A percentile compares a stretch with the other conserved stretches of the same genome.
These are phyloP conservation scores for Lactarius psammicola DNA, from an alignment of 768 basidiomycete genomes.

Conservation along the genomic window DNA sequence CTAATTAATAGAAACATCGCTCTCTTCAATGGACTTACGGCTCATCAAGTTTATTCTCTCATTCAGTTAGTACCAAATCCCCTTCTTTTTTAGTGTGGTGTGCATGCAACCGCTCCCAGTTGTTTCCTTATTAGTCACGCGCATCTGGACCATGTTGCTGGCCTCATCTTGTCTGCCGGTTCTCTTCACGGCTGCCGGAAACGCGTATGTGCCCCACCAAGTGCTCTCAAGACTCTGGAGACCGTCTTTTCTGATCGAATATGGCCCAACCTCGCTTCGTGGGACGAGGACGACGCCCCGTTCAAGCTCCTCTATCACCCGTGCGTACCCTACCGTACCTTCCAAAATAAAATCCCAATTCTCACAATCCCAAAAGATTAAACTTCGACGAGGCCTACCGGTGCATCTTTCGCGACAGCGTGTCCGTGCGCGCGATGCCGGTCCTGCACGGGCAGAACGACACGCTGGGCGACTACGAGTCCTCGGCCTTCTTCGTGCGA, in stretches of 20 bases:
- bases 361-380: constrained; percentile 40
- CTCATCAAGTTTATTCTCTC: constrained; percentile 52
- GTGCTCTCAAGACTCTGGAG: constrained; percentile 67
- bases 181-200: constrained; percentile 62
- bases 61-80: constrained; percentile 41
- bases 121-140: constrained; percentile 86
- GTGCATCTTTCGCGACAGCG: constrained; percentile 44
- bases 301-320: constrained; percentile 60
- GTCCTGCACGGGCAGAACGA: constrained; percentile 68
- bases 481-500: constrained; percentile 83
- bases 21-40: constrained; percentile 49
- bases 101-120: constrained; percentile 39
- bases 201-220: constrained; percentile 57
- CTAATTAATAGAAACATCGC: constrained; percentile 56
- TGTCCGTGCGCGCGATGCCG: constrained; percentile 66
- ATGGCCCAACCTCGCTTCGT: constrained; percentile 85
- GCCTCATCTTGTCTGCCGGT: constrained; percentile 82
- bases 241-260: constrained; percentile 71
- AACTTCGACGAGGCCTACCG: constrained; percentile 52
- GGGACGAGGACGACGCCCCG: constrained; percentile 59
- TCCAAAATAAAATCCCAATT: too few relatives aligned
- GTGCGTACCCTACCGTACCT: constrained; percentile 44
- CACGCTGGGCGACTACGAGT: constrained; percentile 57
- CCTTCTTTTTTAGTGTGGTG: background rate
- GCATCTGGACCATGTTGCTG: constrained; percentile 86